phyloP scores from a whole-genome alignment of 495 filamentous ascomycete species.

The Aeminium ludgeri region DNA sequence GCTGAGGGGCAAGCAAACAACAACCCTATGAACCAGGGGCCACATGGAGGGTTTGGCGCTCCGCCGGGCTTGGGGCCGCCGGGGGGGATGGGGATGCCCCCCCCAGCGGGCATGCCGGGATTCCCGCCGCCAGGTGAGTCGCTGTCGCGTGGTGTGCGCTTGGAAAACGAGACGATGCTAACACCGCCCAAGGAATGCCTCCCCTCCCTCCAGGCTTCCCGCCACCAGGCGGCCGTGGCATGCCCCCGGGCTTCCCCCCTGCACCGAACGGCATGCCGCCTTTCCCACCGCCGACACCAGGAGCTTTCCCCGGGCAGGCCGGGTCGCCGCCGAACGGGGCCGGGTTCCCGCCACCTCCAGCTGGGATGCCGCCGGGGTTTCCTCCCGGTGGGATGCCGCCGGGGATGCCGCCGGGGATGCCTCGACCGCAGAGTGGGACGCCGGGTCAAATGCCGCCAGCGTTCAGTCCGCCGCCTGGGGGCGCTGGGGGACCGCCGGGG shows the following conservation, averaged over 20 bases:
- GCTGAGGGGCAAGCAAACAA: constrained; percentile 74
- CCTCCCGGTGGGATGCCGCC: constrained; percentile 23
- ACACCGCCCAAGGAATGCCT: constrained; percentile 12
- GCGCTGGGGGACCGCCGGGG: no score
- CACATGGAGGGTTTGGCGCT: constrained; percentile 19
- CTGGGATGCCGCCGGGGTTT: constrained; percentile 26
- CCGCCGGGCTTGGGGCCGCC: constrained; percentile 28
- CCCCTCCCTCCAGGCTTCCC: constrained; percentile 13
- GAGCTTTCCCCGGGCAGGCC: constrained; percentile 1
- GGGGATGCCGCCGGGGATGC: constrained; percentile 13
- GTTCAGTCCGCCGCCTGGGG: no score
- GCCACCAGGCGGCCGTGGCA: constrained; percentile 36
- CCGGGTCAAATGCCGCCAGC: neutral
- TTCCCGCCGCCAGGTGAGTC: constrained; percentile 6
- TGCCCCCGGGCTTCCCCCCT: constrained; percentile 19
- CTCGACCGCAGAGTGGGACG: neutral
- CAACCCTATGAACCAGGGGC: constrained; percentile 62
- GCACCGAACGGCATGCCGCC: constrained; percentile 18
- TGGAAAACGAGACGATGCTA: neutral
- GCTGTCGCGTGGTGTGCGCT: neutral
- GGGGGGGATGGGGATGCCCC: constrained; percentile 30
- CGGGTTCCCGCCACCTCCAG: constrained; percentile 44
- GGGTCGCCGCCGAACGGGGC: constrained; percentile 32
- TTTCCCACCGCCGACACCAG: constrained; percentile 1
- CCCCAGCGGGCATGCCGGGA: constrained; percentile 37